phyloP scores from a whole-genome alignment of 2,329 filamentous ascomycete species.

The Neonectria sp. region DNA sequence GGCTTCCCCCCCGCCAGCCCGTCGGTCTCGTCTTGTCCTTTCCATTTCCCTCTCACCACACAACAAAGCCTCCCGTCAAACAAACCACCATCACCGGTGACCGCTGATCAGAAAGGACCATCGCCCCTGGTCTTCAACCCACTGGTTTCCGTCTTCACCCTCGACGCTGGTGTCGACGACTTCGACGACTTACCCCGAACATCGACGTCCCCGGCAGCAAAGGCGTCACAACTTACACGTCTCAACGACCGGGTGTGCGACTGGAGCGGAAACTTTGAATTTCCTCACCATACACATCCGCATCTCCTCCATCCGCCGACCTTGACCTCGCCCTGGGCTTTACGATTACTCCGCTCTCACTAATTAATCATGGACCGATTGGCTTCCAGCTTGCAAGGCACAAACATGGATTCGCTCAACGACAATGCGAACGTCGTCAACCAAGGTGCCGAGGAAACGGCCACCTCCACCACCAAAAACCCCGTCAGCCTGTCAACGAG shows the following conservation, averaged over 20 bases:
- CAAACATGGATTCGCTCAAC: background rate
- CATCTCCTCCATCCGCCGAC: background rate
- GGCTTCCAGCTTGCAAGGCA: background rate
- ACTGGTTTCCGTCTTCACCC: background rate
- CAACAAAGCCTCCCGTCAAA: slow-evolving; percentile 14
- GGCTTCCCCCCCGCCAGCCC: slow-evolving; percentile 5
- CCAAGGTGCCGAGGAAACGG: background rate
- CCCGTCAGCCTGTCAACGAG: background rate
- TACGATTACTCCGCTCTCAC: background rate
- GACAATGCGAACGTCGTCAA: background rate
- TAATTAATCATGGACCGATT: background rate
- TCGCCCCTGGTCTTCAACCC: background rate
- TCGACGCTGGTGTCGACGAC: background rate
- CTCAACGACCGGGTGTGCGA: background rate
- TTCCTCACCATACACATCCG: background rate
- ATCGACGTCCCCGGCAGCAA: background rate
- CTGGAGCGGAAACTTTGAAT: background rate
- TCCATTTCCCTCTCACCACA: background rate
- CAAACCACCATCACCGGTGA: background rate
- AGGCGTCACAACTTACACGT: background rate
- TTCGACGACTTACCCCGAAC: background rate
- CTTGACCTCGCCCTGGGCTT: background rate
- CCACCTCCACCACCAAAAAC: background rate
- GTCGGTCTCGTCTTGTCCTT: background rate
- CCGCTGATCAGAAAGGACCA: slow-evolving; percentile 1